Evolutionary conservation across 78 protist genomes (phyloP), one percentile per base, ranked within the genome.

Genomic region (Chrysochromulina parva): DNA sequence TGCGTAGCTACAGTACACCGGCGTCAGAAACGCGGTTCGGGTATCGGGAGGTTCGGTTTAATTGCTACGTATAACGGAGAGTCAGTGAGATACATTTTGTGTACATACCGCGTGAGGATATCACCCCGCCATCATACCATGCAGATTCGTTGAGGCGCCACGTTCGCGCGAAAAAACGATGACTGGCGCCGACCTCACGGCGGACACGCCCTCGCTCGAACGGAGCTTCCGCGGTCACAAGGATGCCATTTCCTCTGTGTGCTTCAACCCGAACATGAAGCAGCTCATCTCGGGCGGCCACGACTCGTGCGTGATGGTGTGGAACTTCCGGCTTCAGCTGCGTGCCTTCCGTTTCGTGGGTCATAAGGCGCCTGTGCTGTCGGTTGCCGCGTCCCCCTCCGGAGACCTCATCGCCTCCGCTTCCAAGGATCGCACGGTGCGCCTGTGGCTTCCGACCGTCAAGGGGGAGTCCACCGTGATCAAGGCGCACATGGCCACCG

Each of bases 281-380:
- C 97, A 96, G 91, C 76, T 96, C 28, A 95, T 91, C 16, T 88
- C 98, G 0, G 95, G 94, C 28, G 57, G 94, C 1, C 74, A 19
- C n/a, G 99, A 97, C 92, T 10, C 38, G 22, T n/a, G 59, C 16
- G 94, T 97, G 60, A 96, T 96, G 98, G 94, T 97, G n/a, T 97
- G 99, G 99, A 92, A 95, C 80, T 95, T 96, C 92, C 93, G 94
- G 65, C 93, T 95, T 16, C 85, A 92, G 82, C 1, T 96, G 74
- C 92, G 99, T 28, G 99, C 99, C 14, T 96, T 82, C 90, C 90
- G 96, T 2, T 97, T 80, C 73, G 65, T 85, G 1, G 98, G 97
- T 16, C 98, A 96, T 95, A 89, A 26, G 65, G 98, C 92, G 9
- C 52, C 97, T 0, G 97, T 97, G 14, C 0, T 0, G 16, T n/a